These are phyloP conservation scores for Thermomucor indicae-seudaticae DNA, from an alignment of 371 early-diverging fungal species.

Conservation along the genomic window DNA sequence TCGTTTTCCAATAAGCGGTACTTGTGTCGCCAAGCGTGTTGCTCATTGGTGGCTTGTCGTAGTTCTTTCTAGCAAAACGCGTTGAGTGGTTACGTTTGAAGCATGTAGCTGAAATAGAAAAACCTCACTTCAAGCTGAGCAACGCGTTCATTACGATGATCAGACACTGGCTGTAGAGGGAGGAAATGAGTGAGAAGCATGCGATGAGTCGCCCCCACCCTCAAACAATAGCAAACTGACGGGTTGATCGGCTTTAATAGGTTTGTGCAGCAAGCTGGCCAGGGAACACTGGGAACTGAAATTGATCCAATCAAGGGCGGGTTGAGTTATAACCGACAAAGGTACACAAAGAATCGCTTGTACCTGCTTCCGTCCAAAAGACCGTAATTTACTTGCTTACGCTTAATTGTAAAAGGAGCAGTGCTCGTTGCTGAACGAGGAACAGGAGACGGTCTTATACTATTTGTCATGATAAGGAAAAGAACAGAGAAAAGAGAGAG, in stretches of 20 bases:
- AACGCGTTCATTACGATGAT: no score
- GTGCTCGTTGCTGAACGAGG: slow-evolving; percentile 2
- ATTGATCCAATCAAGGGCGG: slow-evolving; percentile 1
- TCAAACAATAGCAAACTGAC: no score
- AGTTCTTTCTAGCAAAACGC: slow-evolving; percentile 4
- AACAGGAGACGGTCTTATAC: background rate
- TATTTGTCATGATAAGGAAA: background rate
- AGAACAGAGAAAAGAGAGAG: background rate
- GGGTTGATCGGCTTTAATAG: background rate
- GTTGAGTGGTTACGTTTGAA: no score
- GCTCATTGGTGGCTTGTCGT: slow-evolving; percentile 4
- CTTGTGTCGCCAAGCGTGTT: slow-evolving; percentile 21
- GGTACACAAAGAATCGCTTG: background rate
- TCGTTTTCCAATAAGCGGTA: slow-evolving; percentile 32
- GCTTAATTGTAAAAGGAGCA: slow-evolving; percentile 16
- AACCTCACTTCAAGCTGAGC: background rate
- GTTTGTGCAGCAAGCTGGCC: slow-evolving; percentile 6
- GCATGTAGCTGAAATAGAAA: background rate
- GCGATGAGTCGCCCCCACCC: no score
- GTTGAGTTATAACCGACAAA: background rate
- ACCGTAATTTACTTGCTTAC: slow-evolving; percentile 33
- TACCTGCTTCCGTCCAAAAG: slow-evolving; percentile 20
- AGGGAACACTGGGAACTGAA: slow-evolving; percentile 12
- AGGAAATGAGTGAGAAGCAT: no score
- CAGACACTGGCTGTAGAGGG: no score